Conservation (phyloP, 805 yeast species). For the Phaffomyces antillensis region DNA sequence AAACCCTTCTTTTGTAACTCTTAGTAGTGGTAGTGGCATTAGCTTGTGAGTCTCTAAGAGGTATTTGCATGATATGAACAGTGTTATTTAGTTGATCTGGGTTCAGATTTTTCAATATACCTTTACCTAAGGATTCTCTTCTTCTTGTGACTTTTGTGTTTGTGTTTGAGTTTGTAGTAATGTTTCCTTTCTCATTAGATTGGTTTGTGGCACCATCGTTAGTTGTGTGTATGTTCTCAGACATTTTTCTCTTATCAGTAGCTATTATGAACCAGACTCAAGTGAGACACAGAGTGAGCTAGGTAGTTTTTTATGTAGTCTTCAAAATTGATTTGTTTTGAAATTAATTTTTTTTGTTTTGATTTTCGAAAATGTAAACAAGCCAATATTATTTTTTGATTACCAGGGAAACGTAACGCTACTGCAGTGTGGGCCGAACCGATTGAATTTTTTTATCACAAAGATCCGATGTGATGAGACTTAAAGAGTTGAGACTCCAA, state of each 20-base stretch:
- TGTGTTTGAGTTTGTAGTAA: not conserved
- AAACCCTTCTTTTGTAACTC: constrained; percentile 21
- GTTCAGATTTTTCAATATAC: constrained; percentile 17
- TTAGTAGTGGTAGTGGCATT: constrained; percentile 6
- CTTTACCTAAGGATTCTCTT: constrained; percentile 20
- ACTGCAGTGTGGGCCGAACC: not conserved
- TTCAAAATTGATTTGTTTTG: too few species aligned
- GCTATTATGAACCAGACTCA: too few species aligned
- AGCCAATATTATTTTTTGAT: not conserved
- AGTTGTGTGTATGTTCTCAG: not conserved
- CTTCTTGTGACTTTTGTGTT: constrained; percentile 10
- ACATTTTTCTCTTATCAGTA: not conserved
- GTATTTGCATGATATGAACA: constrained; percentile 11
- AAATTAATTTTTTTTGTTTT: not conserved
- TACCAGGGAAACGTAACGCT: not conserved
- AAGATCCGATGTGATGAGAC: not conserved
- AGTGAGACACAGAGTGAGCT: too few species aligned
- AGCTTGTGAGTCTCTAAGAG: constrained; percentile 11
- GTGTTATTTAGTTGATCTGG: constrained; percentile 13
- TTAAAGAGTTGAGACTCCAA: too few species aligned
- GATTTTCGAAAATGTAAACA: constrained; percentile 1
- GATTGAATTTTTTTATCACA: not conserved
- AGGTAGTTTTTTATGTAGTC: too few species aligned
- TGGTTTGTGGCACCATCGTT: not conserved
- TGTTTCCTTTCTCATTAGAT: constrained; percentile 2